Base-by-base conservation (phyloP, 345 rosid genomes). In the Reutealis trisperma region DNA sequence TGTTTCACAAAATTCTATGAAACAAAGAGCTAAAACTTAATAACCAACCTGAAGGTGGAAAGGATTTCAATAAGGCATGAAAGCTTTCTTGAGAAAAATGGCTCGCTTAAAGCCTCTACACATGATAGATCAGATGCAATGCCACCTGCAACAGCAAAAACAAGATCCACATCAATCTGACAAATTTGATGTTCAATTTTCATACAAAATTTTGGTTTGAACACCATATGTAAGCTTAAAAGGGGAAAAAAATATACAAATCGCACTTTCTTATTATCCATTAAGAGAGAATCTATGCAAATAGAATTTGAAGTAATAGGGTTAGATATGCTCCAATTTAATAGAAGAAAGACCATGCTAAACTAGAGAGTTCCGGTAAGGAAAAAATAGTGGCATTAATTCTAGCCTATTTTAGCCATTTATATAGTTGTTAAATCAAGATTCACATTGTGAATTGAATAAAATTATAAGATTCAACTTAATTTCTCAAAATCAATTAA, bases 81-180 rank as follows among this genome's bases (percentile, higher is more conserved):
- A 73, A 94, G 87, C 89, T 94, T 94, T 77, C 70, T 78, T 37
- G 98, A 93, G 87, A 93, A 94, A 83, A 88, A 87, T 67, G 98
- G 98, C 82, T 93, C 93, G 85, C 79, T 84, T 77, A 93, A 76
- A 70, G 84, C 87, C 78, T 85, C 91, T 64, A 80, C 30, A 76
- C 73, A 58, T 78, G 93, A 84, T 73, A 91, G 47, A 81, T 87
- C 82, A 77, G 83, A 78, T 72, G 88, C 70, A 75, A 79, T 60
- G 63, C 77, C 87, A 87, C 76, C 96, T 91, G 85, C 88, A 88
- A 63, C 45, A 78, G 58, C 22, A 69, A 73, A 72, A 73, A 63
- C n/a, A 75, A 54, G 11, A 51, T 69, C n/a, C 22, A 15, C 37
- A 30, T 30, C 12, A 73, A 61, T 57, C 45, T 30, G 15, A 45